phyloP scores from a whole-genome alignment of 108 stramenopile species.

The Pseudonitzschia multiseries region DNA sequence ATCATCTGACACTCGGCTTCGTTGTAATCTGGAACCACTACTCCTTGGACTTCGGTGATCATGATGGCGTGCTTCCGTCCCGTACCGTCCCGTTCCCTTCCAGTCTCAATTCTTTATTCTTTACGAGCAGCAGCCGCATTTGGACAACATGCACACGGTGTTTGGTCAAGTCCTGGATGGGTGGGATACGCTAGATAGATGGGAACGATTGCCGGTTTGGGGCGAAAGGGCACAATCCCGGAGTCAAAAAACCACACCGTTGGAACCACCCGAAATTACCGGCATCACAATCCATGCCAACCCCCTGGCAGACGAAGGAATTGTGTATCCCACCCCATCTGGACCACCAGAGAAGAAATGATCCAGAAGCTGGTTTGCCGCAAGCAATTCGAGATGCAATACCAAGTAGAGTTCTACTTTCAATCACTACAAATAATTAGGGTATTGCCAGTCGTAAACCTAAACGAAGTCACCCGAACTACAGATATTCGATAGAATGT shows the following conservation, averaged over 20 bases:
- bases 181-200: conserved; percentile 91
- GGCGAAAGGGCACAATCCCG: conserved; percentile 73
- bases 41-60: no score
- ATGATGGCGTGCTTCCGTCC: no score
- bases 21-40: no score
- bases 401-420: no score
- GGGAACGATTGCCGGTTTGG: conserved; percentile 91
- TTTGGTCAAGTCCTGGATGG: conserved; percentile 95
- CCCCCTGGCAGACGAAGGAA: conserved; percentile 89
- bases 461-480: no score
- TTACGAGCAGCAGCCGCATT: conserved; percentile 90
- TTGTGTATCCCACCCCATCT: conserved; percentile 73
- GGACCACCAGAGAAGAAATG: conserved; percentile 75
- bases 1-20: not conserved
- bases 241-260: conserved; percentile 63
- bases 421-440: no score
- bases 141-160: conserved; percentile 95
- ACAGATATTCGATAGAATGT: no score
- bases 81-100: not conserved
- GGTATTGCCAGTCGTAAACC: no score
- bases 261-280: conserved; percentile 84
- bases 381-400: not conserved
- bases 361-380: not conserved
- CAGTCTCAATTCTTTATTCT: conserved; percentile 93
- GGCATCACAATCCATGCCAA: conserved; percentile 95